Evolutionary conservation across 345 rosid genomes (phyloP).

Genomic region (Eucalyptus tenuipes): DNA sequence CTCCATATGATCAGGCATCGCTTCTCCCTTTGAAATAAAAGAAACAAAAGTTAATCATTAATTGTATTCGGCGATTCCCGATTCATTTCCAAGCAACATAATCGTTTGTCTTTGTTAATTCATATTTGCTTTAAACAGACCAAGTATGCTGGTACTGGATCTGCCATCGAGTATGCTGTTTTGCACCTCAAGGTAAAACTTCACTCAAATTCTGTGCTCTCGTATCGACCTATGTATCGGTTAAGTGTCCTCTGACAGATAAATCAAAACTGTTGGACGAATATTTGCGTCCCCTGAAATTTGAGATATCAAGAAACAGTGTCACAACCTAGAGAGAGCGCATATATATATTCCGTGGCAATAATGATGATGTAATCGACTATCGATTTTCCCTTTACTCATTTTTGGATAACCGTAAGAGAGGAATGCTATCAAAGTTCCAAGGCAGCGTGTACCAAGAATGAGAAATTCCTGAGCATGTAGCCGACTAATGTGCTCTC

Average conservation of each 20-base stretch:
- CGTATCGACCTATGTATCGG: background rate
- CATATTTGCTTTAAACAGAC: background rate
- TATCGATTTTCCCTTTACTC: background rate
- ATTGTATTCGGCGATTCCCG: background rate
- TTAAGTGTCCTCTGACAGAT: background rate
- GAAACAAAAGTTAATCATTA: background rate
- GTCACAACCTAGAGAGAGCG: background rate
- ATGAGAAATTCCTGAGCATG: background rate
- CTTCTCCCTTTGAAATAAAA: background rate
- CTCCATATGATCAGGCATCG: slow-evolving; percentile 62
- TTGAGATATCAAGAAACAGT: background rate
- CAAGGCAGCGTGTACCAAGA: background rate
- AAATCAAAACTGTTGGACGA: background rate
- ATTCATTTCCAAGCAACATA: background rate
- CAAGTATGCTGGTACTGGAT: slow-evolving; percentile 54
- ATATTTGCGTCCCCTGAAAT: background rate
- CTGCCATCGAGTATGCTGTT: slow-evolving; percentile 92
- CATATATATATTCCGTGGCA: background rate
- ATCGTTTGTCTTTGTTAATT: background rate
- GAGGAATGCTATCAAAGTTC: background rate
- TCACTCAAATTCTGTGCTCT: background rate
- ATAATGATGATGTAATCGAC: background rate
- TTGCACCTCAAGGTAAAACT: slow-evolving; percentile 74
- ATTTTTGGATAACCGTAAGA: background rate
- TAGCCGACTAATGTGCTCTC: background rate